A percentile compares a stretch with the other conserved stretches of the same genome.
phyloP scores from a whole-genome alignment of 768 basidiomycete genomes.

The Rhizopogon salebrosus region DNA sequence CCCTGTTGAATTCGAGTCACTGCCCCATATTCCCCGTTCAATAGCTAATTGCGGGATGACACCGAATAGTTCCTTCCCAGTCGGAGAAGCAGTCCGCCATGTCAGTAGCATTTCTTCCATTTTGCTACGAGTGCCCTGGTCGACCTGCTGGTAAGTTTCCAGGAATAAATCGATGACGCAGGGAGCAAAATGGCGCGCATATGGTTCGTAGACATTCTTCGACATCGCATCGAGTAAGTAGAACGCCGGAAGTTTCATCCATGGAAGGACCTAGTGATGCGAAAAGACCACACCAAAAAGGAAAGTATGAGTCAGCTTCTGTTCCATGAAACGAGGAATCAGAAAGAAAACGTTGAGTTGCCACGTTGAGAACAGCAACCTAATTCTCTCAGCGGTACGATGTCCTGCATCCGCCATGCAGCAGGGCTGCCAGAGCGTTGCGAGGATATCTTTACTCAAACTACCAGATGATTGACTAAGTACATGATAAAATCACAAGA shows the following conservation, averaged over 20 bases:
- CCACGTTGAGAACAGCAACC: conserved; percentile 17
- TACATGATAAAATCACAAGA: conserved; percentile 37
- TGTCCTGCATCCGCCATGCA: conserved; percentile 28
- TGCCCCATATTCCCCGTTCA: conserved; percentile 80
- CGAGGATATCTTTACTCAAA: conserved; percentile 38
- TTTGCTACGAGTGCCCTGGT: conserved; percentile 79
- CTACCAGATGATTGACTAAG: conserved; percentile 36
- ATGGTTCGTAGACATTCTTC: conserved; percentile 93
- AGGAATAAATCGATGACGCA: conserved; percentile 83
- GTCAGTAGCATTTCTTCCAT: conserved; percentile 98
- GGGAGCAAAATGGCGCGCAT: conserved; percentile 78
- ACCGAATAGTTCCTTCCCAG: conserved; percentile 81
- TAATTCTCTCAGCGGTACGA: conserved; percentile 35
- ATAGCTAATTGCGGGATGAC: conserved; percentile 73
- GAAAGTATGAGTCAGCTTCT: conserved; percentile 66
- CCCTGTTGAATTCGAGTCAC: conserved; percentile 35
- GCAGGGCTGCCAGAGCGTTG: conserved; percentile 30
- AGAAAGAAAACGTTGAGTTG: conserved; percentile 30
- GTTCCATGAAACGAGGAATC: conserved; percentile 13
- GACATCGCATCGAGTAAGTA: conserved; percentile 96
- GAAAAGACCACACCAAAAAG: conserved; percentile 15
- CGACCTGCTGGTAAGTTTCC: conserved; percentile 83
- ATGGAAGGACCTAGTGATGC: conserved; percentile 68
- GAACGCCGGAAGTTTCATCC: conserved; percentile 89
- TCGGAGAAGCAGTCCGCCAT: conserved; percentile 85